A percentile compares a stretch with the other conserved stretches of the same genome.
Evolutionary conservation across 371 early-diverging fungal genomes (phyloP).

Genomic region (Coemansia sp.): DNA sequence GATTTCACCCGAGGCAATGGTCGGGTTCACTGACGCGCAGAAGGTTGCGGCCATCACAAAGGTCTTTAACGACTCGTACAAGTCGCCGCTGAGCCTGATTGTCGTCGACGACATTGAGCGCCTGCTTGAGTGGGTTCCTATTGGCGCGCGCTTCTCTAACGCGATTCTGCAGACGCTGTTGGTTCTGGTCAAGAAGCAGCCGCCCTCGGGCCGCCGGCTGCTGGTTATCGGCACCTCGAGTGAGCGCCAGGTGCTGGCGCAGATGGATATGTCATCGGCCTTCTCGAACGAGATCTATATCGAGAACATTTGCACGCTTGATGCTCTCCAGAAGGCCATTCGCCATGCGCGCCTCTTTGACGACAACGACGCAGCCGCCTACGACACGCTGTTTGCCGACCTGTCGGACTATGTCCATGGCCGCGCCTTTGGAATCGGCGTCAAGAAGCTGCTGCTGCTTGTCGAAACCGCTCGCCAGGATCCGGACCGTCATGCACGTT

Average conservation of each 20-base stretch:
- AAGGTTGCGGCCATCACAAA: constrained; percentile 94
- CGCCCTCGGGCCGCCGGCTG: constrained; percentile 82
- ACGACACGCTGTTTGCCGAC: constrained; percentile 54
- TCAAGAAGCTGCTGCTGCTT: constrained; percentile 88
- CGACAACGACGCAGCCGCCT: constrained; percentile 47
- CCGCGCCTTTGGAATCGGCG: constrained; percentile 71
- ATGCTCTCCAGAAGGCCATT: constrained; percentile 72
- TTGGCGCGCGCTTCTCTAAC: constrained; percentile 99
- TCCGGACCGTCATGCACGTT: constrained; percentile 31
- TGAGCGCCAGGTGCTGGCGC: constrained; percentile 72
- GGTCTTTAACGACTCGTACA: constrained; percentile 97
- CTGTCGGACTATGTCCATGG: constrained; percentile 55
- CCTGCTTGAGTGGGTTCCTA: constrained; percentile 96
- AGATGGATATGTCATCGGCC: constrained; percentile 85
- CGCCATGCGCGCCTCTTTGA: constrained; percentile 51
- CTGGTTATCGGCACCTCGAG: constrained; percentile 87
- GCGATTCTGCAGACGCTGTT: constrained; percentile 93
- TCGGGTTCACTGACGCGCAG: constrained; percentile 92
- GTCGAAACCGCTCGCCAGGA: constrained; percentile 64
- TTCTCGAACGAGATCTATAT: constrained; percentile 86
- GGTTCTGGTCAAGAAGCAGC: constrained; percentile 87
- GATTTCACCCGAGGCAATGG: constrained; percentile 96
- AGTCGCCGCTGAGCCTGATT: constrained; percentile 93
- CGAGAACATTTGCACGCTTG: constrained; percentile 67
- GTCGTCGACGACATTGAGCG: constrained; percentile 98